A percentile compares a stretch with the other conserved stretches of the same genome.
These are phyloP conservation scores for Candida anutae DNA, from an alignment of 1,139 yeast genomes.

Conservation along the genomic window DNA sequence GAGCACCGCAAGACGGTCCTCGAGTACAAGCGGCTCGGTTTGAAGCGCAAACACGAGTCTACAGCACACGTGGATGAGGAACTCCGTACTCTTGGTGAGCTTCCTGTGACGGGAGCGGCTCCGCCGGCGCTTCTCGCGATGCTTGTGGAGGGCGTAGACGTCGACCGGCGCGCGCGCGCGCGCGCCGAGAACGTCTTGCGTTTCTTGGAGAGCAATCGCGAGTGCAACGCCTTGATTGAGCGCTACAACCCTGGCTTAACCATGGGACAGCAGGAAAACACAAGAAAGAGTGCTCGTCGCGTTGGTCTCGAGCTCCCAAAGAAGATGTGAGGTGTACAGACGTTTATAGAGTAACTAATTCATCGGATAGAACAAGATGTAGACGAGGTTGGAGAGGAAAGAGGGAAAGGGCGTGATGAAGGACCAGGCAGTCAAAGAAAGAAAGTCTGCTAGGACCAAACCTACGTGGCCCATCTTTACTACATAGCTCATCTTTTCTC, in stretches of 20 bases:
- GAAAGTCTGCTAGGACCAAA: too few relatives aligned
- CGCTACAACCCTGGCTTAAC: slow-evolving; percentile 82
- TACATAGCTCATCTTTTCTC: too few relatives aligned
- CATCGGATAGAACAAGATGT: too few relatives aligned
- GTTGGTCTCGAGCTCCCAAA: slow-evolving; percentile 60
- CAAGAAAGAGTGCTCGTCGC: slow-evolving; percentile 69
- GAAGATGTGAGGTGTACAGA: too few relatives aligned
- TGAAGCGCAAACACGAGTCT: slow-evolving; percentile 33
- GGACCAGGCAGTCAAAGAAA: too few relatives aligned
- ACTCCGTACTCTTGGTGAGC: slow-evolving; percentile 17
- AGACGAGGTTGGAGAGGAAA: too few relatives aligned
- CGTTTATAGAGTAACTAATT: too few relatives aligned
- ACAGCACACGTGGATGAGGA: slow-evolving; percentile 24
- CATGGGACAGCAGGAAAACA: slow-evolving; percentile 70
- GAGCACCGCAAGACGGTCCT: slow-evolving; percentile 46
- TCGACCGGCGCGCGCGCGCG: slow-evolving; percentile 9
- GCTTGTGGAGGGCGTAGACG: slow-evolving; percentile 16
- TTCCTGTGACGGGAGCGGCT: slow-evolving; percentile 4
- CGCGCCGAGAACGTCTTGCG: slow-evolving; percentile 43
- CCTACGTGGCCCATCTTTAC: too few relatives aligned
- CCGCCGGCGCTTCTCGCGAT: slow-evolving; percentile 7
- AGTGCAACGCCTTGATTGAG: slow-evolving; percentile 69
- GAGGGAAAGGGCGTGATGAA: too few relatives aligned
- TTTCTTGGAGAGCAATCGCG: slow-evolving; percentile 66
- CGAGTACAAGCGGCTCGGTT: slow-evolving; percentile 47